These are phyloP conservation scores for Coix lacrymajobi DNA, from an alignment of 176 grass and related monocot genomes.

Conservation along the genomic window DNA sequence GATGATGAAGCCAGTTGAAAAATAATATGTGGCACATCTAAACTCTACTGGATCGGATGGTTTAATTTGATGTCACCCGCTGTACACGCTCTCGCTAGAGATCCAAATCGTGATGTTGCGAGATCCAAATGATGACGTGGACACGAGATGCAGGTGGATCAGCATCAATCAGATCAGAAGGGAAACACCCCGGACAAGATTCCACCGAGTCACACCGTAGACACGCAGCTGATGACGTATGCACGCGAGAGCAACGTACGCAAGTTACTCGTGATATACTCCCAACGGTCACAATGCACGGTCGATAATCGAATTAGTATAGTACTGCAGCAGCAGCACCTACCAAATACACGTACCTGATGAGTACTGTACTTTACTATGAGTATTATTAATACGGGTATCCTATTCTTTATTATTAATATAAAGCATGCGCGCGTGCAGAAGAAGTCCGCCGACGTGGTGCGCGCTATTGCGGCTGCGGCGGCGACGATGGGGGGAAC, in stretches of 20 bases:
- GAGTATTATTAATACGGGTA: too few species aligned
- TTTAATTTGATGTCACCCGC: too few species aligned
- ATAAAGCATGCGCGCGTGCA: background rate
- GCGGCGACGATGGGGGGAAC: background rate
- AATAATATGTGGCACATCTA: too few species aligned
- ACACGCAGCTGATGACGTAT: background rate
- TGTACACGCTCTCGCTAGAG: too few species aligned
- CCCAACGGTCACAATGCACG: slow-evolving; percentile 12
- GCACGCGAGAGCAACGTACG: background rate
- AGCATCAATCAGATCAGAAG: background rate
- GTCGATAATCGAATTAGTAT: background rate
- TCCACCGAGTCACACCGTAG: background rate
- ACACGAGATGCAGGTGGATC: background rate
- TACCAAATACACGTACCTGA: background rate
- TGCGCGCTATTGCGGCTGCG: background rate
- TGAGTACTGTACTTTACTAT: too few species aligned
- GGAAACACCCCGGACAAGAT: background rate
- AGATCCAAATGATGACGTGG: background rate
- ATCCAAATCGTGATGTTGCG: background rate
- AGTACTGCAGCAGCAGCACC: background rate
- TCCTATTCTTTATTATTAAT: too few species aligned
- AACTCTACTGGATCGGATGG: too few species aligned
- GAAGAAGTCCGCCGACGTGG: too few species aligned
- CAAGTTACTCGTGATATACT: background rate
- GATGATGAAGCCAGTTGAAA: too few species aligned